Evolutionary conservation across 2,329 filamentous ascomycete species (phyloP).

Genomic region (Epichloe uncinata): DNA sequence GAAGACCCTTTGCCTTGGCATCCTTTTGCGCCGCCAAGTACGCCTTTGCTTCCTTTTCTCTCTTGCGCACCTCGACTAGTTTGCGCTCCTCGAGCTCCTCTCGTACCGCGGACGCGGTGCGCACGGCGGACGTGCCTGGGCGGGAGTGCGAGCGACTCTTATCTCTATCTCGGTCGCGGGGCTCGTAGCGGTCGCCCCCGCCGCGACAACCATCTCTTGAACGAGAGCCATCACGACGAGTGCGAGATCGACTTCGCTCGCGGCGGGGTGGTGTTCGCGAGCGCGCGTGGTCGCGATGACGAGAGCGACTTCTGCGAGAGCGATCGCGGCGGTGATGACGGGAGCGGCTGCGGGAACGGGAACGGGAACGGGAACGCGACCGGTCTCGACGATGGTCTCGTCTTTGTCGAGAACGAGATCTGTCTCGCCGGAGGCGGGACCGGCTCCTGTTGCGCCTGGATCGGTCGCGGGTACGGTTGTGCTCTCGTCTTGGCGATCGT

Average conservation of each 20-base stretch:
- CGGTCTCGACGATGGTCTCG: constrained; percentile 19
- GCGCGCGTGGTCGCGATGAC: constrained; percentile 18
- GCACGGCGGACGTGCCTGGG: constrained; percentile 21
- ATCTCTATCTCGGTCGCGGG: constrained; percentile 12
- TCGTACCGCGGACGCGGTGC: constrained; percentile 27
- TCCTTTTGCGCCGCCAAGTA: constrained; percentile 50
- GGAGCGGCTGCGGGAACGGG: constrained; percentile 16
- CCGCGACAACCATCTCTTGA: constrained; percentile 12
- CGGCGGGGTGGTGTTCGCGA: constrained; percentile 20
- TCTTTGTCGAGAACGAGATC: constrained; percentile 25
- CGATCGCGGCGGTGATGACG: constrained; percentile 18
- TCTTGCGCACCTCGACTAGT: constrained; percentile 46
- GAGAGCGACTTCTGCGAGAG: constrained; percentile 22
- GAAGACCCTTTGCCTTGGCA: constrained; percentile 44
- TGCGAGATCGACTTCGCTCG: constrained; percentile 13
- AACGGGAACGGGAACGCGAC: not conserved
- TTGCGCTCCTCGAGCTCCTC: constrained; percentile 45
- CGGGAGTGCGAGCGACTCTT: constrained; percentile 32
- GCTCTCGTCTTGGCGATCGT: constrained; percentile 24
- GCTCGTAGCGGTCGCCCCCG: constrained; percentile 9
- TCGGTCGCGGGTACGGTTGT: constrained; percentile 19
- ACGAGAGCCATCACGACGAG: constrained; percentile 10
- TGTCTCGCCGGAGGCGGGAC: constrained; percentile 23
- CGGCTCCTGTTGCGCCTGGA: constrained; percentile 24
- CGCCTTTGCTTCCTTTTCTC: constrained; percentile 50